Percentiles rank a stretch among this genome's conserved stretches.
phyloP scores from a whole-genome alignment of 768 basidiomycete species.

The Tylopilus subfusipes region DNA sequence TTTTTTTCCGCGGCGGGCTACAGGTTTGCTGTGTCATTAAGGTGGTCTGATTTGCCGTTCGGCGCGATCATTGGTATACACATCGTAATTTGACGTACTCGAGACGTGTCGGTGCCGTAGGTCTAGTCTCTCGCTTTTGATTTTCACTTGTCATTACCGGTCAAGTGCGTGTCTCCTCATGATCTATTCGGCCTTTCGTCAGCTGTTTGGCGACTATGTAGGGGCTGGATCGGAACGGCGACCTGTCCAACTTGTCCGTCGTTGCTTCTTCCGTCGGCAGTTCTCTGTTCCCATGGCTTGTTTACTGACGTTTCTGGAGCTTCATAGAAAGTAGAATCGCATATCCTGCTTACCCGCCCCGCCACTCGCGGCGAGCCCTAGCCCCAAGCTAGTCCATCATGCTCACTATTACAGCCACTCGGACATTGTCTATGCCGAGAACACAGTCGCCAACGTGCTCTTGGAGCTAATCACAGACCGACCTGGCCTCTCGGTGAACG shows the following conservation, averaged over 20 bases:
- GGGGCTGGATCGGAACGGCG: constrained; percentile 16
- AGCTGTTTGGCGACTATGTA: not conserved
- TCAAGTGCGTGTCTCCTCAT: not conserved
- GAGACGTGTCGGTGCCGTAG: constrained; percentile 26
- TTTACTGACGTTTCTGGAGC: constrained; percentile 13
- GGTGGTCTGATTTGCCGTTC: constrained; percentile 20
- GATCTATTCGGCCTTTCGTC: constrained; percentile 3
- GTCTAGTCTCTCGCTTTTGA: constrained; percentile 15
- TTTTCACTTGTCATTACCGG: constrained; percentile 25
- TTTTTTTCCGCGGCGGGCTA: constrained; percentile 1
- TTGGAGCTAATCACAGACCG: constrained; percentile 14
- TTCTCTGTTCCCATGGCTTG: constrained; percentile 5
- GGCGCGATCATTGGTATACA: constrained; percentile 7
- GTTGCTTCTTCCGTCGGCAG: constrained; percentile 3
- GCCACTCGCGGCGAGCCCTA: not conserved
- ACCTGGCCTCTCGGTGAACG: not conserved
- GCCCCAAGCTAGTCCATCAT: constrained; percentile 9
- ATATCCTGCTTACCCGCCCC: constrained; percentile 10
- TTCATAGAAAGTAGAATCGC: constrained; percentile 1
- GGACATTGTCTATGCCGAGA: constrained; percentile 5
- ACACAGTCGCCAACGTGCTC: constrained; percentile 2
- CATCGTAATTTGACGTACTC: constrained; percentile 26
- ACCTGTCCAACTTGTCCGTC: constrained; percentile 4
- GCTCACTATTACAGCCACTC: not conserved
- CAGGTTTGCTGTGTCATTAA: constrained; percentile 12